Conservation (phyloP, 2,329 filamentous ascomycete genomes). For the Cordyceps cicadae region DNA sequence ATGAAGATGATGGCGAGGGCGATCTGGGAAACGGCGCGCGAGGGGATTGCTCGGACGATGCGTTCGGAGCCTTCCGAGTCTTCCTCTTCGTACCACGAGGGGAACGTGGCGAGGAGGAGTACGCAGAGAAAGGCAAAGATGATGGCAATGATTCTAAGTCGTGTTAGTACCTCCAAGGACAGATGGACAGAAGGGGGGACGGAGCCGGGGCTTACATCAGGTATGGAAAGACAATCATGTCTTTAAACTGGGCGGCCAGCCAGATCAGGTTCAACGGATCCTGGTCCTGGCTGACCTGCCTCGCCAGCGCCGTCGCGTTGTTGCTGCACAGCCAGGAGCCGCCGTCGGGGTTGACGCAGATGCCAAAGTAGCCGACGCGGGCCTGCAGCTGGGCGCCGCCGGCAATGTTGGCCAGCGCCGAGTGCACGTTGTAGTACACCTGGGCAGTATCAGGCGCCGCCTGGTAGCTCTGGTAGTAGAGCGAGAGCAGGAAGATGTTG, state of each 20-base stretch:
- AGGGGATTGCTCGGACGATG: slow-evolving; percentile 91
- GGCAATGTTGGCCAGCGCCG: slow-evolving; percentile 83
- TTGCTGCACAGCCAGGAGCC: slow-evolving; percentile 93
- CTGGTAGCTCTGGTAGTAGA: slow-evolving; percentile 87
- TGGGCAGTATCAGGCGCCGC: slow-evolving; percentile 77
- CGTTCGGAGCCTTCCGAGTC: slow-evolving; percentile 74
- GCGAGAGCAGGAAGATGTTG: slow-evolving; percentile 92
- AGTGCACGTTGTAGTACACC: slow-evolving; percentile 80
- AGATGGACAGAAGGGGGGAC: not conserved
- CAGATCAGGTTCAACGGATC: slow-evolving; percentile 96
- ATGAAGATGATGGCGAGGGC: slow-evolving; percentile 88
- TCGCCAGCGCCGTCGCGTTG: slow-evolving; percentile 88
- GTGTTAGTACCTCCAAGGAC: slow-evolving; percentile 11
- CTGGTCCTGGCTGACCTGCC: slow-evolving; percentile 81
- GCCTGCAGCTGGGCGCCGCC: slow-evolving; percentile 77
- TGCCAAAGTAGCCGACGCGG: slow-evolving; percentile 94
- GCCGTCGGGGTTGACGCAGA: slow-evolving; percentile 87
- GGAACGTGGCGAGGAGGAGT: slow-evolving; percentile 90
- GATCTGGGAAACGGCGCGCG: slow-evolving; percentile 82
- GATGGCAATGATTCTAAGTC: slow-evolving; percentile 79
- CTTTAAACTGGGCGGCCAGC: slow-evolving; percentile 95
- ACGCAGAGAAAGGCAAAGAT: slow-evolving; percentile 96
- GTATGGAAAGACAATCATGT: slow-evolving; percentile 97
- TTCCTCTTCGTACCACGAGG: slow-evolving; percentile 90
- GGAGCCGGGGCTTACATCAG: slow-evolving; percentile 67